Evolutionary conservation across 1,139 yeast species (phyloP), one percentile per base, ranked within the genome.

Genomic region (Zygosaccharomyces sapae): DNA sequence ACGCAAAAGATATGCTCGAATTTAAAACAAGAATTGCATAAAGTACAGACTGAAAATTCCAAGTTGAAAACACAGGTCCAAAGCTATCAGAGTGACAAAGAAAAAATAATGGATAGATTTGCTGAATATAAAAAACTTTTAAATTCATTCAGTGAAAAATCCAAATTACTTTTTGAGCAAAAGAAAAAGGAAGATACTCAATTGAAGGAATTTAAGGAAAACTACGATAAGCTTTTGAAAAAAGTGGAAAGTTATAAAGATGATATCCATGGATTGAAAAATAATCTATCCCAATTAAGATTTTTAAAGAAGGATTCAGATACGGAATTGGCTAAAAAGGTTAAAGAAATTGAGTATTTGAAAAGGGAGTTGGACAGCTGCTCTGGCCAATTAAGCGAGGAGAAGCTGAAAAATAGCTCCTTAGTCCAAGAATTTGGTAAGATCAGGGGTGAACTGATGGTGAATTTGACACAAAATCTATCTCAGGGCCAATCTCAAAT

Each of bases 311-410:
- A 50, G 37, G 55, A 48, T 3, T 39, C 51, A 1, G 64, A 61
- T 9, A 31, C 45, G 5, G 59, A 60, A 33, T 33, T 61, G 18
- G 41, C 52, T 10, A 56, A 52, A 34, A 59, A 53, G 46, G 42
- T 44, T 12, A 58, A 55, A 44, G 68, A 63, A 41, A 51, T 62
- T 10, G 64, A 59, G 33, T 62, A 58, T 46, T 38, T 62, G 38
- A 58, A 55, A 45, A 54, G 54, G 44, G 66, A 63, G 43, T 41
- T 62, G 20, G 61, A 62, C 47, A 59, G 61, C 37, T 58, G 57
- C 39, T 59, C 66, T n/a, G 66, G 67, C 12, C 63, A 61, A 37
- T 48, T 63, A 24, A 59, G 62, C 46, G 67, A 63, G 42, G 68
- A 64, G 39, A 61, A 59, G 37, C 49, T 63, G 13, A 61, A 53